Evolutionary conservation across 495 filamentous ascomycete genomes (phyloP).

Genomic region (Parathielavia hyrcaniae): DNA sequence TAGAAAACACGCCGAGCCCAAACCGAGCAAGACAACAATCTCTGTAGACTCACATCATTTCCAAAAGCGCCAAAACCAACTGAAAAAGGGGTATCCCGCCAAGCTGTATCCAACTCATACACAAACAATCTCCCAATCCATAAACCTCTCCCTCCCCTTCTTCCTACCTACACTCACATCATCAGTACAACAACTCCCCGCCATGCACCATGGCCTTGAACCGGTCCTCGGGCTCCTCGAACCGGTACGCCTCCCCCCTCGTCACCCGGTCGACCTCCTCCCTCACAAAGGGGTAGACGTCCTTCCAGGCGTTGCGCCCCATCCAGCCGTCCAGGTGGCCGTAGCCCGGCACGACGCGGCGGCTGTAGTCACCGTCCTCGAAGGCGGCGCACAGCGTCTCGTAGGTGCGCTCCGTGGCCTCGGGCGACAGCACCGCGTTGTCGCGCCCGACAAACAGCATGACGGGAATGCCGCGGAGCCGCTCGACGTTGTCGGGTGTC

Average conservation of each 20-base stretch:
- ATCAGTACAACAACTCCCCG: constrained; percentile 37
- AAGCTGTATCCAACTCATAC: background rate
- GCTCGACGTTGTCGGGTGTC: constrained; percentile 43
- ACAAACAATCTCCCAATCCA: background rate
- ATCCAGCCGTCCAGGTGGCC: constrained; percentile 65
- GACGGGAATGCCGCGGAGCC: constrained; percentile 53
- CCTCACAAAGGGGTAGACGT: constrained; percentile 56
- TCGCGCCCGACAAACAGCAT: constrained; percentile 53
- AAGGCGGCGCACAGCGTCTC: constrained; percentile 51
- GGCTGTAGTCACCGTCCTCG: constrained; percentile 42
- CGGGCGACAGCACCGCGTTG: constrained; percentile 55
- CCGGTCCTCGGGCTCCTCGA: constrained; percentile 37
- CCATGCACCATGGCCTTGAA: constrained; percentile 41
- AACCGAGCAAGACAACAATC: no score
- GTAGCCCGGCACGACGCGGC: constrained; percentile 54
- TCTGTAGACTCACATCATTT: no score
- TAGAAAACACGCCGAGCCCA: no score
- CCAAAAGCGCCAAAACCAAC: no score
- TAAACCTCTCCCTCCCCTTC: background rate
- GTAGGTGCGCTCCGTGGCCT: constrained; percentile 53
- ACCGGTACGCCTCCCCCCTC: constrained; percentile 35
- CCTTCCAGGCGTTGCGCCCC: constrained; percentile 54
- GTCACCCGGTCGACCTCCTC: constrained; percentile 50
- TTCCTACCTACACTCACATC: background rate
- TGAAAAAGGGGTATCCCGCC: background rate